Evolutionary conservation across 23 red algal species (phyloP).

Genomic region (Pyropia yezoensis): DNA sequence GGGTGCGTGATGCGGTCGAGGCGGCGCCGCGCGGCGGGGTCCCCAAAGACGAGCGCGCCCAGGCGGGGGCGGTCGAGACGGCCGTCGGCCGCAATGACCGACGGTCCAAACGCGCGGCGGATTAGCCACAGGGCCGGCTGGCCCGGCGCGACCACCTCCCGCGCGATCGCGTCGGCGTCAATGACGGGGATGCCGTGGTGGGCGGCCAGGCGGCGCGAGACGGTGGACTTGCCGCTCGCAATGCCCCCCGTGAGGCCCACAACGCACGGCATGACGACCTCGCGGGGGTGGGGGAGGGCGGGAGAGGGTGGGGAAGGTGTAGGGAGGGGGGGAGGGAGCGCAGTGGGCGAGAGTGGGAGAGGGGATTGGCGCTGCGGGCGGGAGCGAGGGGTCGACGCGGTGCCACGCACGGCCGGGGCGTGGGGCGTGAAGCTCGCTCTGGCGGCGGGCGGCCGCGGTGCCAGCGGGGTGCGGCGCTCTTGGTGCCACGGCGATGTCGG

Average conservation of each 20-base stretch:
- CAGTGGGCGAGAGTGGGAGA: too few species aligned
- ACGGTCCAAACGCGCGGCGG: slow-evolving; percentile 31
- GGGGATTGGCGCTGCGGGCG: too few species aligned
- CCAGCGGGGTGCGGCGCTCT: too few species aligned
- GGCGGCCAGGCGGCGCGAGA: slow-evolving; percentile 13
- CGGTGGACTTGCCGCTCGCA: slow-evolving; percentile 81
- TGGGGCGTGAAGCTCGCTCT: too few species aligned
- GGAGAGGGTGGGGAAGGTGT: too few species aligned
- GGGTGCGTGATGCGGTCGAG: slow-evolving; percentile 77
- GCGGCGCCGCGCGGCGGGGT: slow-evolving; percentile 23
- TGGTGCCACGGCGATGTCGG: too few species aligned
- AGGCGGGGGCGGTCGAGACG: slow-evolving; percentile 40
- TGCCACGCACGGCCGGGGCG: too few species aligned
- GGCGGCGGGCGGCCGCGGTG: too few species aligned
- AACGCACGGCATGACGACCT: slow-evolving; percentile 34
- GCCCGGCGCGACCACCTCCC: slow-evolving; percentile 69
- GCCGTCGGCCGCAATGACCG: slow-evolving; percentile 24
- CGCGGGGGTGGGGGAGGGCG: too few species aligned
- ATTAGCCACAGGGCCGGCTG: slow-evolving; percentile 34
- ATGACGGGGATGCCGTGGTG: slow-evolving; percentile 28
- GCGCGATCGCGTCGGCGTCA: slow-evolving; percentile 85
- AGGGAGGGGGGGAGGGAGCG: too few species aligned
- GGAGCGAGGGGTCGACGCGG: too few species aligned
- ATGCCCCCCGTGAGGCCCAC: slow-evolving; percentile 88
- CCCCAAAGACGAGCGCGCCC: slow-evolving; percentile 61